Percentiles rank a stretch among this genome's conserved stretches.
These are phyloP conservation scores for Lumnitzera littorea DNA, from an alignment of 345 rosid genomes.

Conservation along the genomic window DNA sequence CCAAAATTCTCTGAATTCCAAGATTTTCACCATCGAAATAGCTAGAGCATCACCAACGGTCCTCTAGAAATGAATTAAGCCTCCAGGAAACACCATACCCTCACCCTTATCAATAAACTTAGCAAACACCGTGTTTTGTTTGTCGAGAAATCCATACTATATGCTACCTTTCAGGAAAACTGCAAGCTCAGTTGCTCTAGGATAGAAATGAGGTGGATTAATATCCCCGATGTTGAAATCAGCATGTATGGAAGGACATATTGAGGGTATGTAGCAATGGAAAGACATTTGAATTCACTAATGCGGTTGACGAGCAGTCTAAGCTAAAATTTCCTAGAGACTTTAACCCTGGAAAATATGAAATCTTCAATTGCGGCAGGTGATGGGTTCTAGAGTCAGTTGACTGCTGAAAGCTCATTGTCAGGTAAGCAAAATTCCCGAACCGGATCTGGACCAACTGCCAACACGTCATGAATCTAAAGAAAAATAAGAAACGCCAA, in stretches of 20 bases:
- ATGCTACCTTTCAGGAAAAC: conserved; percentile 49
- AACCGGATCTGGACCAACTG: conserved; percentile 39
- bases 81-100: conserved; percentile 87
- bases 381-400: conserved; percentile 58
- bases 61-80: conserved; percentile 76
- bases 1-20: conserved; percentile 42
- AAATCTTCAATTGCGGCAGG: conserved; percentile 54
- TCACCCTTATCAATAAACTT: conserved; percentile 72
- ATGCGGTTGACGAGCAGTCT: too few relatives aligned
- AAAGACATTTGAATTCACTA: conserved; percentile 49
- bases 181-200: conserved; percentile 67
- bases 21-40: conserved; percentile 57
- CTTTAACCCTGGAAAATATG: conserved; percentile 29
- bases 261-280: conserved; percentile 72
- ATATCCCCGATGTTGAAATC: conserved; percentile 57
- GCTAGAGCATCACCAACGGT: conserved; percentile 62
- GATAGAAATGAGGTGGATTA: conserved; percentile 78
- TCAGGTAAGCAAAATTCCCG: conserved; percentile 70
- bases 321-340: conserved; percentile 36
- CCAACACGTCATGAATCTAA: conserved; percentile 17
- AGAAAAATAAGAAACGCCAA: conserved; percentile 13
- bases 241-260: conserved; percentile 56
- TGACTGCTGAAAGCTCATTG: conserved; percentile 9
- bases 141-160: conserved; percentile 76
- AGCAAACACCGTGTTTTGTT: conserved; percentile 48